Evolutionary conservation across 192 early-diverging fungal species (phyloP), one percentile per base, ranked within the genome.

Genomic region (Rhizophagus clarus): DNA sequence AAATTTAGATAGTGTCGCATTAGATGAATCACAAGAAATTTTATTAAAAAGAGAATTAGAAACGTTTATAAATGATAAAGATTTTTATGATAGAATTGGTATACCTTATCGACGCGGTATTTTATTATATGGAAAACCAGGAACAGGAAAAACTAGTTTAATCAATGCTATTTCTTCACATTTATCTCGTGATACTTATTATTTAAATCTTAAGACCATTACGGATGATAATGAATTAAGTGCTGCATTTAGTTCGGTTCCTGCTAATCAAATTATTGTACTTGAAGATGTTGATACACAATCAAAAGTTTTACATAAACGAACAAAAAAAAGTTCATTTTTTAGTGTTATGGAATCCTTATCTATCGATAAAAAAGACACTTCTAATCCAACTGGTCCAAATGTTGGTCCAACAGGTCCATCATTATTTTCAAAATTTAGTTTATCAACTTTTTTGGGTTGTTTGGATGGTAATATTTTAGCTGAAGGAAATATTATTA

Each of bases 401-500:
- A 42, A 42, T 11, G 0, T 0, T 45, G 42, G 42, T 40, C 37
- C 37, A 40, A 9, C 11, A 4, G 42, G 42, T 45, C 11, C 11
- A 45, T 45, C 42, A 1, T 40, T 7, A 40, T 74, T 47, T 56
- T 60, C 72, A 56, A 51, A 74, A 15, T 82, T 87, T 61, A 82
- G 72, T 51, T 81, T 91, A 20, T 87, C 88, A 3, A 85, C 84
- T 20, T 84, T 91, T 24, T 77, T 91, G 34, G 84, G 85, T 73
- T 86, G 87, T 60, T 80, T 91, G 8, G 90, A 91, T 82, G 90
- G 90, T 12, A 86, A 91, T 80, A 91, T 87, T 66, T 71, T 91
- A 29, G 73, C 79, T 45, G 86, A 89, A 67, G 82, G 89, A 40
- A 87, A 85, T 20, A 82, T 91, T 22, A 84, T 91, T 63, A 88